phyloP scores from a whole-genome alignment of 306 rosid species.

The Vachellia pachyceras region DNA sequence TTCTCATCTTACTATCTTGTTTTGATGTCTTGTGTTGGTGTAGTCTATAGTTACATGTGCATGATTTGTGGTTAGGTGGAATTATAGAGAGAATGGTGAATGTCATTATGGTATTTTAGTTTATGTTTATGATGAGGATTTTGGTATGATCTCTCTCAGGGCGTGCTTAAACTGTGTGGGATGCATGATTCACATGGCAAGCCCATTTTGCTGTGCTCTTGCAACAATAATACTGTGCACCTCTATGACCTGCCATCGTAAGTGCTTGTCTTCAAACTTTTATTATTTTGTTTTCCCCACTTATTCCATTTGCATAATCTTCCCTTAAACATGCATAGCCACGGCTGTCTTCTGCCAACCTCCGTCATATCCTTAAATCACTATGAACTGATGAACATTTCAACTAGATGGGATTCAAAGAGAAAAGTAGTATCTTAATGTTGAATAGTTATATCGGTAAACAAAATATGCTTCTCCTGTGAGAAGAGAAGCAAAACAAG shows the following conservation, averaged over 20 bases:
- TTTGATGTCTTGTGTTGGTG: background rate
- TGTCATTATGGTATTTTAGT: background rate
- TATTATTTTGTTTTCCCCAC: background rate
- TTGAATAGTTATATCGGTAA: too few species aligned
- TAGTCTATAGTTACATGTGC: background rate
- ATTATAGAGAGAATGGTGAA: background rate
- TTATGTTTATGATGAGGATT: constrained; percentile 3
- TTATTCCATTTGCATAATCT: background rate
- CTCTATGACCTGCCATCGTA: constrained; percentile 97
- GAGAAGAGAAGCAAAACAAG: too few species aligned
- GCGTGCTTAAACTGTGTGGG: constrained; percentile 82
- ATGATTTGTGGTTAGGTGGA: background rate
- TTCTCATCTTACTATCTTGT: background rate
- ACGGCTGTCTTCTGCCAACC: background rate
- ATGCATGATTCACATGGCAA: constrained; percentile 89
- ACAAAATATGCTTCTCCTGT: too few species aligned
- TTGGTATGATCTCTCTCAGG: constrained; percentile 54
- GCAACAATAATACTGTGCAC: constrained; percentile 89
- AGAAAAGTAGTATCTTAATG: too few species aligned
- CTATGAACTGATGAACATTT: background rate
- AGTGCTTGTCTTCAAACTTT: constrained; percentile 49
- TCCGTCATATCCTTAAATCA: background rate
- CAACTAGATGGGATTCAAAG: background rate
- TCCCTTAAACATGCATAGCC: background rate
- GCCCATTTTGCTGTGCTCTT: constrained; percentile 83